Evolutionary conservation across 1,139 yeast genomes (phyloP), one percentile per base, ranked within the genome.

Genomic region (Nakaseomyces nivariensis): DNA sequence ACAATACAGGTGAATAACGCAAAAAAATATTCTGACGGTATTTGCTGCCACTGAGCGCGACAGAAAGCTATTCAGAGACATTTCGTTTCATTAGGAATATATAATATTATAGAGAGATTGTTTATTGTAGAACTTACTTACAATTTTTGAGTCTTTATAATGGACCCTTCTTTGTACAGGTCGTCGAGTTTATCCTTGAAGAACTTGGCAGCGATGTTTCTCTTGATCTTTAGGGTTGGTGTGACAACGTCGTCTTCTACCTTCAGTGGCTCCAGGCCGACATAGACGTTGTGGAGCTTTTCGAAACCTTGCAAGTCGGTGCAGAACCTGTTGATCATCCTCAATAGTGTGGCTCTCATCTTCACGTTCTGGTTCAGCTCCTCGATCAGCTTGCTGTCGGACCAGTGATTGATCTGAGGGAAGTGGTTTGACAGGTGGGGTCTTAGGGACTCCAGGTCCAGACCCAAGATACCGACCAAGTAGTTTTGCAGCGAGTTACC

Each of bases 201-300:
- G 57, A 69, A 70, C 58, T 74, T 75, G 37, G 74, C 68, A 9
- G 87, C 85, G 43, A 73, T 69, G 6, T 77, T 75, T 58, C 95
- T 72, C 68, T 81, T 83, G 54, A 84, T 75, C 68, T 85, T 85
- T 62, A 85, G 68, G 2, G 95, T 85, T 43, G 94, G 94, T 4
- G 95, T 85, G 43, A 85, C 67, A 11, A 80, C 77, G 48, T 80
- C 82, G 52, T 79, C 78, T 45, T 77, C 84, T 33, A 79, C 67
- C 32, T 75, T 79, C 63, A 85, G 75, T 2, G 94, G 90, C 55
- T 85, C 92, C 48, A 83, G 63, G 37, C 72, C 80, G 48, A 83
- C 71, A 43, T 67, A 66, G 26, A 81, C 64, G 58, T 85, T 85
- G 65, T 81, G 84, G 48, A 85, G 56, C 63, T 76, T 78, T 63